A percentile compares a stretch with the other conserved stretches of the same genome.
Conservation (phyloP, 176 grass and related monocot genomes). For the Triticum dicoccoides region DNA sequence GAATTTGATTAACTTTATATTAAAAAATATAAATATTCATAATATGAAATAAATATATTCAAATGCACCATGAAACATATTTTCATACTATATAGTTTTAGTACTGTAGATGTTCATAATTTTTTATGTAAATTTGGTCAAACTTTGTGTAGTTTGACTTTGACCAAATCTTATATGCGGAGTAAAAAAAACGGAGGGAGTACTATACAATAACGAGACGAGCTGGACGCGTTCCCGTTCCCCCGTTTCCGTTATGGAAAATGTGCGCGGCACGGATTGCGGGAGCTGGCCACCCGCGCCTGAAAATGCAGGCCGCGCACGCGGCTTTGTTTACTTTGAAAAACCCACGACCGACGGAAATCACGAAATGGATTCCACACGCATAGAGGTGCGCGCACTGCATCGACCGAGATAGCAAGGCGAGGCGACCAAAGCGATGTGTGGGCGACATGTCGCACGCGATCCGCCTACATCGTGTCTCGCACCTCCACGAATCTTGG, state of each 20-base stretch:
- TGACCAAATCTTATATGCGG: too few relatives aligned
- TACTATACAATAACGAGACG: background rate
- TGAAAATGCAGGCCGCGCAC: too few relatives aligned
- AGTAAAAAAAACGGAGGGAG: too few relatives aligned
- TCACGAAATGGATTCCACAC: constrained; percentile 10
- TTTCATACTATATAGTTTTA: too few relatives aligned
- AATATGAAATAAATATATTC: too few relatives aligned
- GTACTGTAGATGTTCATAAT: too few relatives aligned
- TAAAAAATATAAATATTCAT: too few relatives aligned
- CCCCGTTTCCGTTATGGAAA: constrained; percentile 12
- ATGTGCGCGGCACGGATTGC: constrained; percentile 15
- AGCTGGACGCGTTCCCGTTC: background rate
- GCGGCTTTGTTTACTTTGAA: background rate
- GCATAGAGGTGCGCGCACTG: background rate
- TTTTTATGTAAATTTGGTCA: too few relatives aligned
- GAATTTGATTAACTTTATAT: too few relatives aligned
- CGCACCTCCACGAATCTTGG: background rate
- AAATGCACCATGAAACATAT: too few relatives aligned
- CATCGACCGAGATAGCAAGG: background rate
- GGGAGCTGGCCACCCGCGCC: constrained; percentile 19
- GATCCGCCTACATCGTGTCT: background rate
- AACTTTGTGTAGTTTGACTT: too few relatives aligned
- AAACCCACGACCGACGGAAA: constrained; percentile 11
- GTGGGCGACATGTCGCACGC: constrained; percentile 18
- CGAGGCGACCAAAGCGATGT: background rate